phyloP scores from a whole-genome alignment of 805 yeast species.

The Yarrowia porcina region DNA sequence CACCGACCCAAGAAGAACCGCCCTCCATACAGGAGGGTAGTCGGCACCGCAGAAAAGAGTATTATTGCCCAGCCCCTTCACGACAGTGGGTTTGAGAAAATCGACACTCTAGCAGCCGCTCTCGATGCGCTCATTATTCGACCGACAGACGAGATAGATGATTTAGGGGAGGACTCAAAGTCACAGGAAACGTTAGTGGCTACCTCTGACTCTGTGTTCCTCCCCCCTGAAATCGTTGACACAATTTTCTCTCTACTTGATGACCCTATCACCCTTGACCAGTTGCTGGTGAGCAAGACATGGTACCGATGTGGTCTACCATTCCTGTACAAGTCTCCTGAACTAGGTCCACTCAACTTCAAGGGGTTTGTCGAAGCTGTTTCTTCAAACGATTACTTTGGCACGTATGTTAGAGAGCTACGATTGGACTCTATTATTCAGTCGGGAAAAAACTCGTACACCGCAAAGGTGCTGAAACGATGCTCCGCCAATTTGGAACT shows the following conservation, averaged over 20 bases:
- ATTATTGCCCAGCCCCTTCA: neutral
- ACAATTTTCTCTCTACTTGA: constrained; percentile 40
- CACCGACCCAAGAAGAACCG: constrained; percentile 78
- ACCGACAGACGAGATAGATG: constrained; percentile 24
- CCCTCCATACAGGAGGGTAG: constrained; percentile 77
- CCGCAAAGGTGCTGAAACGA: constrained; percentile 76
- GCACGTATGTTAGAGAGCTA: constrained; percentile 58
- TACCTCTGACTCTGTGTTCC: constrained; percentile 36
- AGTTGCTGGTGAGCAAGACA: constrained; percentile 56
- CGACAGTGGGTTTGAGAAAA: constrained; percentile 25
- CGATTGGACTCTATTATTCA: constrained; percentile 81
- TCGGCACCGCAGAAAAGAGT: constrained; percentile 38
- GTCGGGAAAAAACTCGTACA: constrained; percentile 86
- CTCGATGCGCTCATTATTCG: constrained; percentile 6
- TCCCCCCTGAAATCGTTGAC: constrained; percentile 53
- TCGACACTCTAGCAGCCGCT: constrained; percentile 18
- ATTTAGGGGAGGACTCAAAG: constrained; percentile 9
- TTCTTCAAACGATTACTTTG: constrained; percentile 45
- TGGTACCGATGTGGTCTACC: constrained; percentile 65
- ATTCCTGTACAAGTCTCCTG: constrained; percentile 61
- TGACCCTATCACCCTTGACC: constrained; percentile 32
- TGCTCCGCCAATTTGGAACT: constrained; percentile 61
- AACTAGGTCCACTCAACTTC: constrained; percentile 64
- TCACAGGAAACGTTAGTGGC: constrained; percentile 41
- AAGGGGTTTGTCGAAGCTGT: constrained; percentile 67